A percentile compares a stretch with the other conserved stretches of the same genome.
Conservation (phyloP, 768 basidiomycete genomes). For the Podaxis mareebaensis region DNA sequence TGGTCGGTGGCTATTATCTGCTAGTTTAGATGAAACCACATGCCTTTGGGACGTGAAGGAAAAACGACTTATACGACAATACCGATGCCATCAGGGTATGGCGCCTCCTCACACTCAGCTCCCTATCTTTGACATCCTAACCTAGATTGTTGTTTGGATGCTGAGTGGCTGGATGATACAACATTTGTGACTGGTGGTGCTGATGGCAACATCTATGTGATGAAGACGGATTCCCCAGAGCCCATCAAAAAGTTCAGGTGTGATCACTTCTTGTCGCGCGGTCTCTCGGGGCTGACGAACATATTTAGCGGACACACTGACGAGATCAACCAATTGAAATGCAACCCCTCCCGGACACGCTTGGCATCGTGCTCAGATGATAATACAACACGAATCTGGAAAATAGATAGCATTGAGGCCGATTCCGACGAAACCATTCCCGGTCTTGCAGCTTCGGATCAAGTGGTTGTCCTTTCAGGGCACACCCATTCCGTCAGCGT, state of each 20-base stretch:
- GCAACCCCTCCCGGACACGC: constrained; percentile 62
- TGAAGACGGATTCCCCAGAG: constrained; percentile 50
- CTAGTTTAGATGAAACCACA: constrained; percentile 74
- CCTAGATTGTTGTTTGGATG: constrained; percentile 75
- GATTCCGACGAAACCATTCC: constrained; percentile 41
- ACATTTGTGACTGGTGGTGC: constrained; percentile 76
- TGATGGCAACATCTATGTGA: constrained; percentile 62
- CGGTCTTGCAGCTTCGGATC: constrained; percentile 37
- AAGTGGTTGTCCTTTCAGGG: constrained; percentile 52
- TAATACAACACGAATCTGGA: constrained; percentile 76
- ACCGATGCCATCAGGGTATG: constrained; percentile 64
- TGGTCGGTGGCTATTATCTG: constrained; percentile 73
- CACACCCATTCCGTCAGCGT: constrained; percentile 67
- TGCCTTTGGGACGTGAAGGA: constrained; percentile 78
- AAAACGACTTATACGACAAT: constrained; percentile 63
- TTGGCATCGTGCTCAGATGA: constrained; percentile 86
- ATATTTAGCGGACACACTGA: constrained; percentile 63
- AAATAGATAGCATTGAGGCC: constrained; percentile 46
- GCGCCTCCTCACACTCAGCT: not conserved
- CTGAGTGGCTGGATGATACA: constrained; percentile 75
- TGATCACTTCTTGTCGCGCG: constrained; percentile 25
- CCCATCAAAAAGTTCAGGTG: constrained; percentile 67
- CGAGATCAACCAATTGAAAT: constrained; percentile 79
- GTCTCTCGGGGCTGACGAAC: constrained; percentile 6
- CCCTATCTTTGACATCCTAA: constrained; percentile 1